Conservation (phyloP, 257 asterid genomes). For the Fraxinus pennsylvanica region DNA sequence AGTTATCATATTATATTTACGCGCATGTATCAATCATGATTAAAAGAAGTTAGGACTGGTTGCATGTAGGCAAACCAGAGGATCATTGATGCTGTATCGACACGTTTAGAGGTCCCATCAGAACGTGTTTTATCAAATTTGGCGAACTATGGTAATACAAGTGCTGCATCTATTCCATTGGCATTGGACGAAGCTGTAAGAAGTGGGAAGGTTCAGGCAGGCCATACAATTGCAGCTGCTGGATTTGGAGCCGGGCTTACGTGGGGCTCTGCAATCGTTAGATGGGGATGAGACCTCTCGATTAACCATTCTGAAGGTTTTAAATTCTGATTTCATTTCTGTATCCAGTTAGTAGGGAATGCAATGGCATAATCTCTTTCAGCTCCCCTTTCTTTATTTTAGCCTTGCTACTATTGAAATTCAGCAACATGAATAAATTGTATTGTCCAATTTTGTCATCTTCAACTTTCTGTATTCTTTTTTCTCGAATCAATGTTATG, state of each 20-base stretch:
- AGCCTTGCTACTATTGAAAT: constrained; percentile 15
- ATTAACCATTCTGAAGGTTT: constrained; percentile 28
- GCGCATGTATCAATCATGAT: not conserved
- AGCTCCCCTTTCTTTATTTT: not conserved
- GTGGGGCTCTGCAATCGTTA: constrained; percentile 89
- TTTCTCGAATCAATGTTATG: too few species aligned
- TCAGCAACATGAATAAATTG: constrained; percentile 20
- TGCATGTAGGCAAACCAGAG: constrained; percentile 76
- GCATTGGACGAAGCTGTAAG: constrained; percentile 94
- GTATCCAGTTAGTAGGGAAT: constrained; percentile 16
- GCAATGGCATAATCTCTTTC: constrained; percentile 21
- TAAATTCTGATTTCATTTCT: constrained; percentile 3
- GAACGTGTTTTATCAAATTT: constrained; percentile 85
- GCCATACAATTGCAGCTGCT: constrained; percentile 85
- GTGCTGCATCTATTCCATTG: constrained; percentile 96
- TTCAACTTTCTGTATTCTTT: not conserved
- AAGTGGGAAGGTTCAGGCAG: constrained; percentile 72
- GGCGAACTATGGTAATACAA: constrained; percentile 86
- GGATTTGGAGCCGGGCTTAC: constrained; percentile 99
- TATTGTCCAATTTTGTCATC: constrained; percentile 3
- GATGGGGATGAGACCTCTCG: constrained; percentile 71
- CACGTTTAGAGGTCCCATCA: constrained; percentile 66
- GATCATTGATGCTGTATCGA: constrained; percentile 89
- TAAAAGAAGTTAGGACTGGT: too few species aligned
- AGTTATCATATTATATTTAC: too few species aligned